Conservation (phyloP, 2,329 filamentous ascomycete species). For the Colletotrichum sojae region DNA sequence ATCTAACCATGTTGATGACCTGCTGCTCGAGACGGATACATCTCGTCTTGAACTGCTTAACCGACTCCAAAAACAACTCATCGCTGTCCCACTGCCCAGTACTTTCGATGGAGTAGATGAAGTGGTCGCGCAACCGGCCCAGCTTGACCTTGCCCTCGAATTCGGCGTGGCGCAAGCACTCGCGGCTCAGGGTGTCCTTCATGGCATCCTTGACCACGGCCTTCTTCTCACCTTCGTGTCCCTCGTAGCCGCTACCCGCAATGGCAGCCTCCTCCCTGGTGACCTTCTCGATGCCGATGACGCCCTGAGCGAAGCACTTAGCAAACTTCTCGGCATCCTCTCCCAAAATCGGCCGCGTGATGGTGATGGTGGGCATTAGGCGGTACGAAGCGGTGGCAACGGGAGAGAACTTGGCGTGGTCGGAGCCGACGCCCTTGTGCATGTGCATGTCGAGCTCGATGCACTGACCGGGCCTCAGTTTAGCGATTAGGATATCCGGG, state of each 20-base stretch:
- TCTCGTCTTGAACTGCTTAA: constrained; percentile 89
- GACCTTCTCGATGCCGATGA: constrained; percentile 84
- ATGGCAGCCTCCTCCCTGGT: constrained; percentile 75
- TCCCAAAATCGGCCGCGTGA: constrained; percentile 86
- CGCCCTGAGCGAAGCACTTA: constrained; percentile 89
- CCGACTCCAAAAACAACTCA: constrained; percentile 90
- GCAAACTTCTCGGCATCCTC: constrained; percentile 91
- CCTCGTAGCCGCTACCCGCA: constrained; percentile 76
- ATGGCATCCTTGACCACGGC: constrained; percentile 91
- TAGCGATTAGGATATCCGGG: constrained; percentile 94
- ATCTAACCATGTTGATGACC: constrained; percentile 75
- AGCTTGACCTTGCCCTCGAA: constrained; percentile 97
- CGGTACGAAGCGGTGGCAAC: constrained; percentile 96
- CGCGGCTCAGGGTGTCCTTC: constrained; percentile 94
- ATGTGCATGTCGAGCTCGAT: constrained; percentile 92
- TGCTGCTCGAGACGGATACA: constrained; percentile 81
- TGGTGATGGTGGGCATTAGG: constrained; percentile 88
- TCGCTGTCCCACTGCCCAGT: constrained; percentile 96
- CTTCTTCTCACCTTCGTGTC: constrained; percentile 84
- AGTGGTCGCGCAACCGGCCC: constrained; percentile 91
- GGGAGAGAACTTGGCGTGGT: constrained; percentile 97
- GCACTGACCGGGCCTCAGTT: constrained; percentile 90
- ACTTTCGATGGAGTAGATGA: constrained; percentile 97
- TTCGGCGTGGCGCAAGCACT: constrained; percentile 91
- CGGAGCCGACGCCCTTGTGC: constrained; percentile 92